Percentiles rank a stretch among this genome's conserved stretches.
Conservation (phyloP, 768 basidiomycete genomes). For the Collybiopsis confluens region DNA sequence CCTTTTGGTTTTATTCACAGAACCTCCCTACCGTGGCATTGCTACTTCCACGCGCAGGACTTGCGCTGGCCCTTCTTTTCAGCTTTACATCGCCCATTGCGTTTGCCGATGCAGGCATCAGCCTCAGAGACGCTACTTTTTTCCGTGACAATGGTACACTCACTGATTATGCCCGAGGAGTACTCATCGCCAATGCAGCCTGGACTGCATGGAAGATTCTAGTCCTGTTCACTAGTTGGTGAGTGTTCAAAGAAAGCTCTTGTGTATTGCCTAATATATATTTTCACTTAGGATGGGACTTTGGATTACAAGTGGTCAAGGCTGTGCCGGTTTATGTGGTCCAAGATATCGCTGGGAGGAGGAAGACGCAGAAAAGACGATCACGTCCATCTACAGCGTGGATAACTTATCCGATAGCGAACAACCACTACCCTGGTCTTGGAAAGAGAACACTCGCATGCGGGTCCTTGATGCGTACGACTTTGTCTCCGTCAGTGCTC, state of each 20-base stretch:
- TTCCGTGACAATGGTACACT: conserved; percentile 68
- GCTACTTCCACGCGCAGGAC: conserved; percentile 79
- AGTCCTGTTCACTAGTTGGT: conserved; percentile 71
- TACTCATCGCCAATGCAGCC: conserved; percentile 73
- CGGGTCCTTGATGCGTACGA: conserved; percentile 79
- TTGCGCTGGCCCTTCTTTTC: conserved; percentile 70
- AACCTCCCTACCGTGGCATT: conserved; percentile 77
- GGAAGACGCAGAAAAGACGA: conserved; percentile 59
- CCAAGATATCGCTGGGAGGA: conserved; percentile 85
- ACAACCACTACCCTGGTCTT: conserved; percentile 65
- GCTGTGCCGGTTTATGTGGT: conserved; percentile 79
- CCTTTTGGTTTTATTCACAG: conserved; percentile 80
- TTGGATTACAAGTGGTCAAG: conserved; percentile 74
- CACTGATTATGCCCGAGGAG: conserved; percentile 72
- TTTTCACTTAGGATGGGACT: conserved; percentile 56
- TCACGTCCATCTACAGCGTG: conserved; percentile 37
- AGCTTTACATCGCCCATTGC: conserved; percentile 50
- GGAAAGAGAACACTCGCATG: conserved; percentile 67
- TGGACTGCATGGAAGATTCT: conserved; percentile 78
- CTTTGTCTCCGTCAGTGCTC: conserved; percentile 53
- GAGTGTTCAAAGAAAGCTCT: conserved; percentile 17
- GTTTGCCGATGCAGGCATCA: conserved; percentile 43
- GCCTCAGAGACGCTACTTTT: conserved; percentile 66
- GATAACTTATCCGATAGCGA: conserved; percentile 45
- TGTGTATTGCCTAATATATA: background rate